These are phyloP conservation scores for Piper longum DNA, from an alignment of 164 flowering plant genomes.

Conservation along the genomic window DNA sequence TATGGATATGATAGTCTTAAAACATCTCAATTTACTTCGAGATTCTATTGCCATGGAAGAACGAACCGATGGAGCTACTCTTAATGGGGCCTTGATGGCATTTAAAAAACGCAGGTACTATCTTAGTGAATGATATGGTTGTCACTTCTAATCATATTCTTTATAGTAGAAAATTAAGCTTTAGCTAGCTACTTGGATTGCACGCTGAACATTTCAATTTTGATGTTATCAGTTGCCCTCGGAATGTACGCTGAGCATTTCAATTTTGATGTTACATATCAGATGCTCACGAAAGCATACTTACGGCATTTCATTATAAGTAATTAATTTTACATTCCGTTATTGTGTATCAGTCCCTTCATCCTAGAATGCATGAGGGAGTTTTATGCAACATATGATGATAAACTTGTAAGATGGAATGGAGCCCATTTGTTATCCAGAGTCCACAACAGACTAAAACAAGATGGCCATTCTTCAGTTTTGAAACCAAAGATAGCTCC, in stretches of 20 bases:
- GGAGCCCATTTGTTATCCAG: constrained; percentile 88
- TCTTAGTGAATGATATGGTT: too few relatives aligned
- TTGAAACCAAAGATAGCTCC: constrained; percentile 37
- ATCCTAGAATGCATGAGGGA: constrained; percentile 70
- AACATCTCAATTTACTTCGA: constrained; percentile 42
- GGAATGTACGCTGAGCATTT: too few relatives aligned
- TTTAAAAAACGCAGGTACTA: constrained; percentile 62
- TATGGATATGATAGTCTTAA: constrained; percentile 67
- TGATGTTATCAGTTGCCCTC: too few relatives aligned
- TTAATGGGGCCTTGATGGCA: constrained; percentile 94
- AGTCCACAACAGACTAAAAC: constrained; percentile 28
- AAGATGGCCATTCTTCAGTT: constrained; percentile 6
- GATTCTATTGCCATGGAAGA: constrained; percentile 61
- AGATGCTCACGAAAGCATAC: too few relatives aligned
- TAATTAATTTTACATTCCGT: not conserved
- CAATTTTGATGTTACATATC: too few relatives aligned
- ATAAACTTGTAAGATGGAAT: constrained; percentile 69
- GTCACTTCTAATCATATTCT: too few relatives aligned
- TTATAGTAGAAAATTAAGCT: too few relatives aligned
- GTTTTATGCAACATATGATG: constrained; percentile 75
- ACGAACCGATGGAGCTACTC: constrained; percentile 18
- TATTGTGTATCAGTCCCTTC: constrained; percentile 48
- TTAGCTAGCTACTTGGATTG: too few relatives aligned
- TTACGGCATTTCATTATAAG: not conserved
- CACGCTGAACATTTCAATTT: too few relatives aligned